Evolutionary conservation across 441 rosid genomes (phyloP), one percentile per base, ranked within the genome.

Genomic region (Arabidopsis hybrid): DNA sequence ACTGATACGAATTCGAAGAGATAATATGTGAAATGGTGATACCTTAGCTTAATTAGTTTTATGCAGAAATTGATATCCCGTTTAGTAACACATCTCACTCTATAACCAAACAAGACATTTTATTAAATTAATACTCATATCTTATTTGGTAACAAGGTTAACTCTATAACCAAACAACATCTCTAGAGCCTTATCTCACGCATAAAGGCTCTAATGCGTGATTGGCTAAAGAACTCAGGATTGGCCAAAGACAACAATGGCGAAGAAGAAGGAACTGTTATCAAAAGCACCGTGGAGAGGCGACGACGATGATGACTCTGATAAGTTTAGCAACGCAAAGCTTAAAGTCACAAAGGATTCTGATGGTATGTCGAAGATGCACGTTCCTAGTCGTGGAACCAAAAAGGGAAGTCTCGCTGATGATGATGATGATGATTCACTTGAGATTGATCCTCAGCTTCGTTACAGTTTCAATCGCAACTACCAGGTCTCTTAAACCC

Each of bases 381-480:
- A 94, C 70, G 92, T 91, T 66, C 95, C 97, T 56, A 73, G 87
- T 46, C 78, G 73, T n/a, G 49, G 60, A 62, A 67, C 80, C 76
- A 71, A 69, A 17, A 56, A 68, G 0, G 70, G 70, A 26, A 68
- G 68, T 60, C 78, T 72, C 36, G 81, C 59, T 2, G 65, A 60
- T 26, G 81, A 79, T 5, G 92, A 79, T 5, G 92, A 83, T 2
- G 88, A 81, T 7, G 85, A 83, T 5, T 72, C 80, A 26, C 87
- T 89, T 31, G 89, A 85, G 46, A 86, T 94, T 6, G 96, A 94
- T 79, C 97, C 98, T 26, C 88, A 90, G 82, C 97, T 94, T 59
- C 97, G 95, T 0, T 94, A 91, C 86, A 94, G 97, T 83, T 94
- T 94, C 85, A 88, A 91, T 65, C 93, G 97, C 26, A 91, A 93